phyloP scores from a whole-genome alignment of 768 basidiomycete genomes.

The Amanita subjunquillea region DNA sequence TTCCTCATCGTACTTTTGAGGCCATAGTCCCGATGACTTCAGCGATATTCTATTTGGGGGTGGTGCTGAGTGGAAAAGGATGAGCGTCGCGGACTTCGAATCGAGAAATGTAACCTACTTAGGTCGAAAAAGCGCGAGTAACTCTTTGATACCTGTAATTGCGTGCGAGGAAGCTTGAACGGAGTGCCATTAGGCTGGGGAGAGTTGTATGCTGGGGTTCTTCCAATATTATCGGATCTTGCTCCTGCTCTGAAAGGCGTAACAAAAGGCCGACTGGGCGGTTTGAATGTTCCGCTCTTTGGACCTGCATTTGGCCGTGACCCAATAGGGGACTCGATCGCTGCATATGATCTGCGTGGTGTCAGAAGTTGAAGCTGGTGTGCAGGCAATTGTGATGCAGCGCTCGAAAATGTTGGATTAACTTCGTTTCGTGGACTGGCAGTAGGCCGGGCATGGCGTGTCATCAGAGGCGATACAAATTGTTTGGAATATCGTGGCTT shows the following conservation, averaged over 20 bases:
- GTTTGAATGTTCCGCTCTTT: slow-evolving; percentile 8
- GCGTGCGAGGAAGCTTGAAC: slow-evolving; percentile 8
- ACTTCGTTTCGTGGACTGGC: neutral
- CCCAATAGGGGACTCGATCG: neutral
- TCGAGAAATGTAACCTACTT: slow-evolving; percentile 20
- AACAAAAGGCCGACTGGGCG: slow-evolving; percentile 33
- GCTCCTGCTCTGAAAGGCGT: slow-evolving; percentile 55
- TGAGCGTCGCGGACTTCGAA: neutral
- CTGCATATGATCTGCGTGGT: neutral
- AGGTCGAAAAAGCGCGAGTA: slow-evolving; percentile 28
- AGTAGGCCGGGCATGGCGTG: neutral
- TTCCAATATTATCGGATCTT: slow-evolving; percentile 32
- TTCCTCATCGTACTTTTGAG: slow-evolving; percentile 32
- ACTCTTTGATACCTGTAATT: slow-evolving; percentile 4
- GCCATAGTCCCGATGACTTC: slow-evolving; percentile 36
- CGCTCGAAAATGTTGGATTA: neutral
- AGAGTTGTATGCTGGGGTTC: slow-evolving; percentile 15
- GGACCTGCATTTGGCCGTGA: neutral
- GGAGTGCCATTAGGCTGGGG: slow-evolving; percentile 5
- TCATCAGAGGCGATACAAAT: slow-evolving; percentile 37
- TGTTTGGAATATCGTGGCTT: slow-evolving; percentile 18
- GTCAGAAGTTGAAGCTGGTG: neutral
- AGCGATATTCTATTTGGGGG: slow-evolving; percentile 31
- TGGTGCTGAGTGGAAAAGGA: neutral
- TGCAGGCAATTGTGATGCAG: neutral